Conservation (phyloP, 1,284 basidiomycete species). For the Heterobasidion irregulare region DNA sequence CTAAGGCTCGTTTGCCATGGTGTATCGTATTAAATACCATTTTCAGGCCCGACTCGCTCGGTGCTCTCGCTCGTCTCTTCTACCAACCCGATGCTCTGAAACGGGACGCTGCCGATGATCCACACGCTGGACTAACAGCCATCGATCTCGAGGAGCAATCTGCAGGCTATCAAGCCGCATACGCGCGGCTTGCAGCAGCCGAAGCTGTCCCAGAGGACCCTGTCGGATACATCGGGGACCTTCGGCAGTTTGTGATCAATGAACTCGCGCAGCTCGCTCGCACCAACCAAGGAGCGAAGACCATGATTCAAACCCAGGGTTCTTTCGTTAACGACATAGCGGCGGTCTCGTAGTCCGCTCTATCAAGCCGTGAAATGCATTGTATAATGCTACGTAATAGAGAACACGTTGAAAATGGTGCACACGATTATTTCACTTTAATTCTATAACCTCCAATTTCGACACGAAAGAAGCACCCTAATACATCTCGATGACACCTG, state of each 20-base stretch:
- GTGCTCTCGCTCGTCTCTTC: conserved; percentile 75
- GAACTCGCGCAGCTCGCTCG: conserved; percentile 26
- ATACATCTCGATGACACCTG: no score
- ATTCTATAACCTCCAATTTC: no score
- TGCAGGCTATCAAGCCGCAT: conserved; percentile 88
- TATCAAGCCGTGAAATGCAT: no score
- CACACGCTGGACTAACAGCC: conserved; percentile 58
- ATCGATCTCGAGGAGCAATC: conserved; percentile 88
- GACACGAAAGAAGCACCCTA: no score
- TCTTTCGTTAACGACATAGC: no score
- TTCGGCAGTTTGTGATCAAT: conserved; percentile 41
- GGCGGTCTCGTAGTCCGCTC: no score
- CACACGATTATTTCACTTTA: no score
- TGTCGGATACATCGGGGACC: conserved; percentile 51
- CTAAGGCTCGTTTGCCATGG: no score
- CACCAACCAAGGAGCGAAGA: conserved; percentile 24
- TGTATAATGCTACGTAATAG: no score
- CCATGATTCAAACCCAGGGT: no score
- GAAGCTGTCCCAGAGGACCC: conserved; percentile 47
- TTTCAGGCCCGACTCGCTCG: conserved; percentile 57
- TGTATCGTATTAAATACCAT: neutral
- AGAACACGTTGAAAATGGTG: no score
- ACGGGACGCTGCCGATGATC: conserved; percentile 37
- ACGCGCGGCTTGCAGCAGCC: conserved; percentile 85
- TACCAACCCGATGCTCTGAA: conserved; percentile 64